Conservation (phyloP, 331 rosid genomes). For the Erythrophleum ivorense region DNA sequence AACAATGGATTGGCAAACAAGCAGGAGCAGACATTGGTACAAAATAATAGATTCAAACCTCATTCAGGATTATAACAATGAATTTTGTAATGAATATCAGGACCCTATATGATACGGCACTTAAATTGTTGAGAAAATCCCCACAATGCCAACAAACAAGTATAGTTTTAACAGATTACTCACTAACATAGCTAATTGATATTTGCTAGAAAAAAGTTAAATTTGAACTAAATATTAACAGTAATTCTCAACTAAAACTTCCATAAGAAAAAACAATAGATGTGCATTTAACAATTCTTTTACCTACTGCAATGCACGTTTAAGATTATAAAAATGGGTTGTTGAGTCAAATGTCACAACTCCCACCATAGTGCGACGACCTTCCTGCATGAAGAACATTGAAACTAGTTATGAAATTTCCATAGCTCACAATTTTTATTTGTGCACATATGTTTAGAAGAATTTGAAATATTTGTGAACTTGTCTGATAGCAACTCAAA, state of each 20-base stretch:
- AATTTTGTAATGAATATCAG: too few relatives aligned
- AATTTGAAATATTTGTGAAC: too few relatives aligned
- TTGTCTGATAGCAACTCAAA: too few relatives aligned
- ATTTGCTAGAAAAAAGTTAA: neutral
- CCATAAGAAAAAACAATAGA: neutral
- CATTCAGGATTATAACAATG: too few relatives aligned
- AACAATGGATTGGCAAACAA: too few relatives aligned
- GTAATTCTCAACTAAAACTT: slow-evolving; percentile 2
- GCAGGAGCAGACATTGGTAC: too few relatives aligned
- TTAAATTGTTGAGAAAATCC: too few relatives aligned
- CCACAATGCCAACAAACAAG: neutral
- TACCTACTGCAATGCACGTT: slow-evolving; percentile 93
- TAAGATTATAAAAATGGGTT: slow-evolving; percentile 89
- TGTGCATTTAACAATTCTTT: neutral
- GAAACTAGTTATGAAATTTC: slow-evolving; percentile 12
- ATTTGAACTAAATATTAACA: slow-evolving; percentile 22
- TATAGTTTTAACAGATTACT: neutral
- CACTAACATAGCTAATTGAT: neutral
- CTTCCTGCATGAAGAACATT: slow-evolving; percentile 64
- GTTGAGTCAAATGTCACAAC: slow-evolving; percentile 90
- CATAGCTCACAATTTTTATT: too few relatives aligned
- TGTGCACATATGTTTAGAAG: too few relatives aligned
- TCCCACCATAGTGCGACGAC: slow-evolving; percentile 83
- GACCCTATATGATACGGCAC: too few relatives aligned
- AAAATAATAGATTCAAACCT: too few relatives aligned